A percentile compares a stretch with the other conserved stretches of the same genome.
Evolutionary conservation across 345 rosid species (phyloP).

Genomic region (Brassica juncea): DNA sequence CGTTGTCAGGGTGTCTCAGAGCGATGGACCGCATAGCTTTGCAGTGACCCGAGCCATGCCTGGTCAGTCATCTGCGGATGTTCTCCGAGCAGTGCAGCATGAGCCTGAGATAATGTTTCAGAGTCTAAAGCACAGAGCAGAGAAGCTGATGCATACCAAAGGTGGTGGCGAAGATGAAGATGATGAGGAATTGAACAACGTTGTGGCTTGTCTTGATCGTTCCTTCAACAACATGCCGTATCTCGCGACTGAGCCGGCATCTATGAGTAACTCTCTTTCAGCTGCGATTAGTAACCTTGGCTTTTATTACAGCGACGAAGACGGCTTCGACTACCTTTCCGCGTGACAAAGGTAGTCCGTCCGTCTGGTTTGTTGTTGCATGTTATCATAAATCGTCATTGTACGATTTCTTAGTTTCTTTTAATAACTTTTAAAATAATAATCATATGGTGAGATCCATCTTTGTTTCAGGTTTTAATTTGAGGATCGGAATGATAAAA

Average conservation of each 20-base stretch:
- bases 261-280: slow-evolving; percentile 59
- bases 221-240: slow-evolving; percentile 94
- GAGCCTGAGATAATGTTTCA: slow-evolving; percentile 97
- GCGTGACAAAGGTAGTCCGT: slow-evolving; percentile 1
- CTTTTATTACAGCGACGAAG: slow-evolving; percentile 65
- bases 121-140: slow-evolving; percentile 87
- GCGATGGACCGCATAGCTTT: slow-evolving; percentile 92
- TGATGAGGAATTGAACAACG: slow-evolving; percentile 33
- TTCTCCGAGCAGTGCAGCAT: slow-evolving; percentile 92
- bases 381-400: slow-evolving; percentile 15
- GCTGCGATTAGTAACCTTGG: slow-evolving; percentile 70
- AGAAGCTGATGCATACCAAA: slow-evolving; percentile 46
- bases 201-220: slow-evolving; percentile 62
- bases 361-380: slow-evolving; percentile 15
- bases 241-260: slow-evolving; percentile 45
- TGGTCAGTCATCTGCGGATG: slow-evolving; percentile 84
- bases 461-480: slow-evolving; percentile 7
- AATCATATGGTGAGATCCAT: slow-evolving; percentile 13
- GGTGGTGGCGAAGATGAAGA: slow-evolving; percentile 24
- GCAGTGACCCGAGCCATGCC: slow-evolving; percentile 81
- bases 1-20: slow-evolving; percentile 78
- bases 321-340: slow-evolving; percentile 21
- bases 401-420: slow-evolving; percentile 15
- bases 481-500: background rate
- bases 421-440: slow-evolving; percentile 10